Percentiles rank a stretch among this genome's conserved stretches.
phyloP scores from a whole-genome alignment of 2,329 filamentous ascomycete species.

The Calonectria hawksworthii region DNA sequence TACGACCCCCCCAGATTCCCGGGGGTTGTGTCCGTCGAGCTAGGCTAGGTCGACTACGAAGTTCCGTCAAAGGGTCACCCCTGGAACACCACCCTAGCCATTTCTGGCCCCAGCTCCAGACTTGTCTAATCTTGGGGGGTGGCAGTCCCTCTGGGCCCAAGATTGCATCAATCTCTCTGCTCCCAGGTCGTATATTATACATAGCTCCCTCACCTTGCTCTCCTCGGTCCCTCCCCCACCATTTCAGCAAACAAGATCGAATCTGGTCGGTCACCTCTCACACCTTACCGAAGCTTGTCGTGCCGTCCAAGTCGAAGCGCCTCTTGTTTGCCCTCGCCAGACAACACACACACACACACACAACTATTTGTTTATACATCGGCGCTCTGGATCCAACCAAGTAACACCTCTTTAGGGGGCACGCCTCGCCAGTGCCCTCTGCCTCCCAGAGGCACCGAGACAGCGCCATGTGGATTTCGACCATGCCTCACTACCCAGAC shows the following conservation, averaged over 20 bases:
- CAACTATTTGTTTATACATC: conserved; percentile 28
- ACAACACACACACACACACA: neutral
- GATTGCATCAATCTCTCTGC: conserved; percentile 49
- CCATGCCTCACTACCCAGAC: conserved; percentile 45
- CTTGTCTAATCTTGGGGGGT: conserved; percentile 46
- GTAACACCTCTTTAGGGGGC: conserved; percentile 44
- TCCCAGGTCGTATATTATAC: conserved; percentile 44
- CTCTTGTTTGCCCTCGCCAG: neutral
- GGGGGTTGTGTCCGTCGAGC: conserved; percentile 46
- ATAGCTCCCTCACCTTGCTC: conserved; percentile 39
- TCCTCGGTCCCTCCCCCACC: conserved; percentile 25
- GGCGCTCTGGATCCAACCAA: conserved; percentile 38
- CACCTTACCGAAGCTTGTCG: neutral
- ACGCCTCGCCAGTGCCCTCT: conserved; percentile 48
- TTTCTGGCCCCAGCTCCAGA: conserved; percentile 44
- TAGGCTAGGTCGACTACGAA: conserved; percentile 41
- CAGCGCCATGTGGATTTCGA: conserved; percentile 44
- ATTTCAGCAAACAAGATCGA: conserved; percentile 24
- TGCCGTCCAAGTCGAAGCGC: neutral
- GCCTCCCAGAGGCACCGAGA: conserved; percentile 39
- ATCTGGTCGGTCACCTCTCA: conserved; percentile 14
- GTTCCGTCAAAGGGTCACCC: conserved; percentile 43
- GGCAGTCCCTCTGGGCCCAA: conserved; percentile 45
- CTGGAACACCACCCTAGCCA: conserved; percentile 46
- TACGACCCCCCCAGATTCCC: conserved; percentile 46